phyloP scores from a whole-genome alignment of 805 yeast species.

The Candida dendrica region DNA sequence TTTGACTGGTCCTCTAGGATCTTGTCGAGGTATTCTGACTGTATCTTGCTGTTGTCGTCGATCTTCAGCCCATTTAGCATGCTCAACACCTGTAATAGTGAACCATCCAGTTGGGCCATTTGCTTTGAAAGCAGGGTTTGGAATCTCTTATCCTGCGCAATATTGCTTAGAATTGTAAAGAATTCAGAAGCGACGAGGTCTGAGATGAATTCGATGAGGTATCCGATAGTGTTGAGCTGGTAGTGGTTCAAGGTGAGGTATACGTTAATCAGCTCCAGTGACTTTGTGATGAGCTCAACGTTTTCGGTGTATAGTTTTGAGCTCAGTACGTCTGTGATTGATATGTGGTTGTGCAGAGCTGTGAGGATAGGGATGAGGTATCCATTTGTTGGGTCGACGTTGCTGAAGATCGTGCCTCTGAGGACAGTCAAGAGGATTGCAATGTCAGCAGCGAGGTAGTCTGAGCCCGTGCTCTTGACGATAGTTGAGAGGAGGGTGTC shows the following conservation, averaged over 20 bases:
- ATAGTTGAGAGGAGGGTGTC: slow-evolving; percentile 34
- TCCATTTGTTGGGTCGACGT: slow-evolving; percentile 4
- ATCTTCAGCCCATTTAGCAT: slow-evolving; percentile 10
- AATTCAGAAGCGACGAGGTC: slow-evolving; percentile 41
- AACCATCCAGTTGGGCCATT: slow-evolving; percentile 4
- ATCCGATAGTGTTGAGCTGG: slow-evolving; percentile 13
- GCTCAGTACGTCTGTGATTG: slow-evolving; percentile 10
- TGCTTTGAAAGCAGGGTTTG: slow-evolving; percentile 6
- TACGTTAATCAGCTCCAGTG: slow-evolving; percentile 14
- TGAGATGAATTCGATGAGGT: slow-evolving; percentile 35
- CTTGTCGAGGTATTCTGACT: slow-evolving; percentile 4
- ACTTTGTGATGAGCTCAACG: slow-evolving; percentile 13
- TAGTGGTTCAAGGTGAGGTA: slow-evolving; percentile 14
- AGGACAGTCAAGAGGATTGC: slow-evolving; percentile 23
- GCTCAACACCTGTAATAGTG: slow-evolving; percentile 7
- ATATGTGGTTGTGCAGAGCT: slow-evolving; percentile 11
- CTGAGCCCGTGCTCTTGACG: slow-evolving; percentile 33
- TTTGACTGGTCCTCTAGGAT: slow-evolving; percentile 1
- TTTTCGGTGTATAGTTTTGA: slow-evolving; percentile 15
- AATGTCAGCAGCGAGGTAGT: slow-evolving; percentile 38
- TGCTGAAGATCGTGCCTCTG: slow-evolving; percentile 16
- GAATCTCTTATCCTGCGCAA: slow-evolving; percentile 27
- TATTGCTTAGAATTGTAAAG: slow-evolving; percentile 34
- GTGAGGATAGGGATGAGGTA: slow-evolving; percentile 11
- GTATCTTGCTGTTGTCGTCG: slow-evolving; percentile 13